Evolutionary conservation across 1,284 basidiomycete genomes (phyloP).

Genomic region (Quambalaria eucalypti): DNA sequence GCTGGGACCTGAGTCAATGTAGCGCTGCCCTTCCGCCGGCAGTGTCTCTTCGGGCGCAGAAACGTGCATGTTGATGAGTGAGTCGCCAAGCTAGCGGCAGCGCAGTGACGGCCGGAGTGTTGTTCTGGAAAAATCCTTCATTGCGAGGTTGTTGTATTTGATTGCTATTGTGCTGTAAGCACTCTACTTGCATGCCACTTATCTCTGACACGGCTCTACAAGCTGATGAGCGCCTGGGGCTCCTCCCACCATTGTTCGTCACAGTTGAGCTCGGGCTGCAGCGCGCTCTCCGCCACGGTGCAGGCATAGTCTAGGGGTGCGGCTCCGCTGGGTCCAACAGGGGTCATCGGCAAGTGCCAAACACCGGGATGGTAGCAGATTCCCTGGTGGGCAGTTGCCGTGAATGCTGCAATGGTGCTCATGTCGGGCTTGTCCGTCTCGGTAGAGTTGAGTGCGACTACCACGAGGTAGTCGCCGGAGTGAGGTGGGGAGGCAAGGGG

Average conservation of each 20-base stretch:
- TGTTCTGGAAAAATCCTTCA: too few species aligned
- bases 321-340: conserved; percentile 11
- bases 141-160: too few species aligned
- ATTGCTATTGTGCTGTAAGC: too few species aligned
- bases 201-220: background rate
- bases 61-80: too few species aligned
- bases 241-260: conserved; percentile 27
- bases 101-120: too few species aligned
- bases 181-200: background rate
- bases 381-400: conserved; percentile 26
- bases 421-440: conserved; percentile 35
- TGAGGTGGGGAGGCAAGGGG: conserved; percentile 18
- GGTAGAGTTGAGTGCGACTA: conserved; percentile 33
- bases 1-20: too few species aligned
- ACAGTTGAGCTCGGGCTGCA: conserved; percentile 17
- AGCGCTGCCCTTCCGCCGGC: too few species aligned
- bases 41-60: too few species aligned
- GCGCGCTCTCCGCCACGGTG: conserved; percentile 30
- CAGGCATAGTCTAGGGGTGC: conserved; percentile 33
- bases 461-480: conserved; percentile 32
- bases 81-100: too few species aligned
- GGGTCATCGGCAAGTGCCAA: conserved; percentile 42
- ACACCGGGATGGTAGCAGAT: conserved; percentile 34
- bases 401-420: conserved; percentile 24
- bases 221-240: conserved; percentile 2